Evolutionary conservation across 768 basidiomycete genomes (phyloP).

Genomic region (Hysterangium stoloniferum): DNA sequence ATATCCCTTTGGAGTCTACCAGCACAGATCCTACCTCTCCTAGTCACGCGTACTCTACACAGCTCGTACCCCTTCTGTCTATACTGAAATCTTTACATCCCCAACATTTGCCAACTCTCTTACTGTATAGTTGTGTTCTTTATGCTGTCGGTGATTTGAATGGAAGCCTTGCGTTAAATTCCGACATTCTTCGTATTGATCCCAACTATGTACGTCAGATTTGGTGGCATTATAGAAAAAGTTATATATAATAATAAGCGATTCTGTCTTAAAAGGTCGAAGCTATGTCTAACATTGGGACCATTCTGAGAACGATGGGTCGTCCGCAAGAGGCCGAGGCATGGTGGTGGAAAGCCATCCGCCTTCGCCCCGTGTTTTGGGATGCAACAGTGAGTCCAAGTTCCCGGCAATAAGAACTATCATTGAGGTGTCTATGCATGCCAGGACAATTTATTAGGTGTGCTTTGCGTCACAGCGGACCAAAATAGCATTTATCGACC

Average conservation of each 20-base stretch:
- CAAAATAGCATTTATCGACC: conserved; percentile 4
- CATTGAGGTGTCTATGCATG: background rate
- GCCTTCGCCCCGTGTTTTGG: conserved; percentile 25
- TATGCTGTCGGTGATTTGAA: conserved; percentile 27
- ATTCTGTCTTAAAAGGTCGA: conserved; percentile 23
- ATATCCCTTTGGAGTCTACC: conserved; percentile 10
- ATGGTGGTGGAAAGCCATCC: conserved; percentile 36
- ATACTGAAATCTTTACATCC: conserved; percentile 27
- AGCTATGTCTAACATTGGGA: conserved; percentile 36
- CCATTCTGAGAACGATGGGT: conserved; percentile 27
- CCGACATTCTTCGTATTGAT: conserved; percentile 27
- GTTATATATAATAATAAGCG: conserved; percentile 2
- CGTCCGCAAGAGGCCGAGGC: conserved; percentile 25
- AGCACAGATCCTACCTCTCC: conserved; percentile 3
- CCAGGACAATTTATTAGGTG: conserved; percentile 30
- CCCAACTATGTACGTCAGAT: conserved; percentile 18
- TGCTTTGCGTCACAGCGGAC: conserved; percentile 14
- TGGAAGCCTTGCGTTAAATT: conserved; percentile 23
- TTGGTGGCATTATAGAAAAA: background rate
- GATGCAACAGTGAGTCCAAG: conserved; percentile 19
- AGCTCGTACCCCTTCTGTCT: conserved; percentile 27
- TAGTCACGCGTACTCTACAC: conserved; percentile 18
- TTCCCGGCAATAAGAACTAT: background rate
- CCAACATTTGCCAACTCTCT: conserved; percentile 25
- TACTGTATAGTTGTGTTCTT: conserved; percentile 31